Evolutionary conservation across 2,329 filamentous ascomycete species (phyloP).

Genomic region (Colletotrichum siamense): DNA sequence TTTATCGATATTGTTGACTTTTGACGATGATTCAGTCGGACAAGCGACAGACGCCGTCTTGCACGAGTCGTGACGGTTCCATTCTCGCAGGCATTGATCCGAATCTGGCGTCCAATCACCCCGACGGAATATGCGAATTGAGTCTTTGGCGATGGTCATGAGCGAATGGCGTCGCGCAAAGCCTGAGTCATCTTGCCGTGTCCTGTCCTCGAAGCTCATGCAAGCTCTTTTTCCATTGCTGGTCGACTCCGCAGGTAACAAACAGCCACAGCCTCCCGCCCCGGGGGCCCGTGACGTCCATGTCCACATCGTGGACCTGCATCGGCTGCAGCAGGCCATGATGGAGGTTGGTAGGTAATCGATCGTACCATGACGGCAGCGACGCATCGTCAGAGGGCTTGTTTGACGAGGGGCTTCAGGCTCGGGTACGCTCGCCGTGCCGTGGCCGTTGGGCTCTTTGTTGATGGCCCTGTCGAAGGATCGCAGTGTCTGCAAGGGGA

Average conservation of each 20-base stretch:
- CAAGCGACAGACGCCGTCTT: constrained; percentile 11
- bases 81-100: not conserved
- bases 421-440: constrained; percentile 1
- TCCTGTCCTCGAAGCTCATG: not conserved
- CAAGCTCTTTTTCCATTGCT: not conserved
- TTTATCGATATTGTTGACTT: not conserved
- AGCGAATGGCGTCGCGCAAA: not conserved
- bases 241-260: not conserved
- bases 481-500: constrained; percentile 8
- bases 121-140: not conserved
- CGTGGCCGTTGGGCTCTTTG: not conserved
- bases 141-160: not conserved
- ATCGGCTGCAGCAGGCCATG: not conserved
- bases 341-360: not conserved
- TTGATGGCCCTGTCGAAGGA: not conserved
- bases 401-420: not conserved
- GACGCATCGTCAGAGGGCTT: not conserved
- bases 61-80: not conserved
- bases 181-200: constrained; percentile 3
- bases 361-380: not conserved
- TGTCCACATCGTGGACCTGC: constrained; percentile 2
- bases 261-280: not conserved
- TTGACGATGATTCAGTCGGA: not conserved
- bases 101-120: not conserved
- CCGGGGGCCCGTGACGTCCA: not conserved